Evolutionary conservation across 805 yeast genomes (phyloP).

Genomic region (Metschnikowia santaceciliae): DNA sequence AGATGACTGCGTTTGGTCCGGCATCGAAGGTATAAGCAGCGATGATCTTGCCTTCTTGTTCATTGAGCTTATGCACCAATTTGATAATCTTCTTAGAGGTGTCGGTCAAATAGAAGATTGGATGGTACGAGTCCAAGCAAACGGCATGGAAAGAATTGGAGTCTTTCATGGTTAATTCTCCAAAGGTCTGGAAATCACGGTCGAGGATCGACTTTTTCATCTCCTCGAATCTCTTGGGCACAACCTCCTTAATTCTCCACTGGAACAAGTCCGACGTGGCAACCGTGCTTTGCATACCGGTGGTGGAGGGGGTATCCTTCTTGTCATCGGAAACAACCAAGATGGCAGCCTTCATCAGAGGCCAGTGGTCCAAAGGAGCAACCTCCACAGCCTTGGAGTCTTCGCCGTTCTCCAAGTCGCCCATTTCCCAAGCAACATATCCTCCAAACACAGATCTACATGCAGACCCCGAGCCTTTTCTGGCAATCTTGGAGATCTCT

Average conservation of each 20-base stretch:
- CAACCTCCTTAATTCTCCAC: conserved; percentile 74
- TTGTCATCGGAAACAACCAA: conserved; percentile 89
- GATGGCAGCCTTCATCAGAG: conserved; percentile 83
- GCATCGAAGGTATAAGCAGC: conserved; percentile 99
- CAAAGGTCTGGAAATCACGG: conserved; percentile 79
- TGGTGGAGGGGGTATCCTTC: conserved; percentile 91
- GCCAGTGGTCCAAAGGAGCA: conserved; percentile 85
- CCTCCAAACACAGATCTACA: conserved; percentile 97
- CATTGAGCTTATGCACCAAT: conserved; percentile 63
- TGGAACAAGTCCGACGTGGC: conserved; percentile 81
- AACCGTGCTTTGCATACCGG: conserved; percentile 96
- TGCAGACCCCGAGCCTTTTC: conserved; percentile 98
- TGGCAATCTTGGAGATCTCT: conserved; percentile 87
- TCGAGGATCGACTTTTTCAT: conserved; percentile 74
- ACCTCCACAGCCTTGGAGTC: conserved; percentile 94
- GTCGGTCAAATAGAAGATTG: conserved; percentile 55
- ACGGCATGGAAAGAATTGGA: conserved; percentile 97
- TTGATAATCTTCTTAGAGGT: conserved; percentile 21
- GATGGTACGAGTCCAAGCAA: conserved; percentile 94
- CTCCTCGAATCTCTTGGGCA: conserved; percentile 76
- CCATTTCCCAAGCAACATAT: conserved; percentile 99
- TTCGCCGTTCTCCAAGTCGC: conserved; percentile 64
- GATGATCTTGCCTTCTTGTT: conserved; percentile 56
- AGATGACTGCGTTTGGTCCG: conserved; percentile 97
- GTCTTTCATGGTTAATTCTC: conserved; percentile 90